Evolutionary conservation across 1,284 basidiomycete genomes (phyloP), one percentile per base, ranked within the genome.

Genomic region (Athelia sp.): DNA sequence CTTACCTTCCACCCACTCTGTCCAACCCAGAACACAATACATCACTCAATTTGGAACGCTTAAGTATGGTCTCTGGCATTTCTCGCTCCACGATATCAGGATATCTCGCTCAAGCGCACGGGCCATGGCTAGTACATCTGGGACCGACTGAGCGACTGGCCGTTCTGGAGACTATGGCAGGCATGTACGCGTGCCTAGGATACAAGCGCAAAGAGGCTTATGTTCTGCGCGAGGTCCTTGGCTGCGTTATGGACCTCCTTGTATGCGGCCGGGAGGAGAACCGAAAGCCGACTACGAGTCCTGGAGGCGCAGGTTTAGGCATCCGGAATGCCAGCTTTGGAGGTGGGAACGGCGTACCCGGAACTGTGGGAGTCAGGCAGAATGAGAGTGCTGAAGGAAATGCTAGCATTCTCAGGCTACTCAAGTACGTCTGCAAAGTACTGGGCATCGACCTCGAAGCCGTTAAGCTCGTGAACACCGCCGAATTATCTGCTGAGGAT

Each of bases 151-250:
- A 92, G 56, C 82, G 91, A 29, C 76, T 96, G 26, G 70, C 76
- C 10, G 68, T 87, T 10, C 70, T 93, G 36, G 81, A 87, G 53
- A 76, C 79, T 34, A 78, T 86, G 38, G 87, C 87, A 0, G 82
- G 81, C 54, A 68, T 92, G 44, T 93, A 89, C 63, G 77, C 84
- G 10, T 85, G 81, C 56, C 64, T 97, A 2, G 90, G 89, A 8
- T 88, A 92, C 64, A 78, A 74, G 47, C 76, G 94, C 46, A 95
- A 94, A 64, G 93, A 95, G 66, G 87, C 85, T 0, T 88, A 88
- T 56, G 73, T 92, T 26, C 74, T 93, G n/a, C 75, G 94, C 14
- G 91, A 95, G 61, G 77, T 93, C 24, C 71, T 92, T 31, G 89
- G 87, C 21, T 85, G 85, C 52, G 65, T 93, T 45, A 76, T 91